A percentile compares a stretch with the other conserved stretches of the same genome.
phyloP scores from a whole-genome alignment of 2,329 filamentous ascomycete species.

The Fusarium pseudocircinatum region DNA sequence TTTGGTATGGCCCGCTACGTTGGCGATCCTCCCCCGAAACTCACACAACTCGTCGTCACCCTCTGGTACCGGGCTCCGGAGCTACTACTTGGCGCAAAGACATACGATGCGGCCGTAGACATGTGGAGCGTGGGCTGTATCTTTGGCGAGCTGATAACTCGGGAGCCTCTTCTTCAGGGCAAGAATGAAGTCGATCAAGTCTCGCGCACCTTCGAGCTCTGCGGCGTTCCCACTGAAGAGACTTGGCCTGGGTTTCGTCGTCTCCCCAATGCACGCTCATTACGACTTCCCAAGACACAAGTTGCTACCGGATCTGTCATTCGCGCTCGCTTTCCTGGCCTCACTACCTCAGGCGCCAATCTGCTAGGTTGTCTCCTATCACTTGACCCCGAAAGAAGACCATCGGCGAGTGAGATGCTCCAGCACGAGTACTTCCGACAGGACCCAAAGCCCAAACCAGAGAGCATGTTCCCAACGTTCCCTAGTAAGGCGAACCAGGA shows the following conservation, averaged over 20 bases:
- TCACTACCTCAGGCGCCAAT: slow-evolving; percentile 77
- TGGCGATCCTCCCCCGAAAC: slow-evolving; percentile 77
- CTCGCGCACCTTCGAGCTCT: slow-evolving; percentile 86
- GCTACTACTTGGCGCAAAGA: slow-evolving; percentile 80
- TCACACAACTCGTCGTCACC: slow-evolving; percentile 94
- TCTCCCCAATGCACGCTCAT: slow-evolving; percentile 83
- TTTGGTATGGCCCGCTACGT: slow-evolving; percentile 97
- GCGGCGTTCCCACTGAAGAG: slow-evolving; percentile 84
- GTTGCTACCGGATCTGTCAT: slow-evolving; percentile 63
- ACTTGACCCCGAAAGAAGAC: slow-evolving; percentile 77
- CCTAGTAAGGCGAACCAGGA: slow-evolving; percentile 95
- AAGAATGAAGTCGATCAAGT: slow-evolving; percentile 94
- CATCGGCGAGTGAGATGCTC: slow-evolving; percentile 77
- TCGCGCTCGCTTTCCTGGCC: slow-evolving; percentile 80
- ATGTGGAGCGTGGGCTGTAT: slow-evolving; percentile 98
- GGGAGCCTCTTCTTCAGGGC: slow-evolving; percentile 85
- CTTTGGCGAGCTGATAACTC: slow-evolving; percentile 88
- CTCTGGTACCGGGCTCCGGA: slow-evolving; percentile 97
- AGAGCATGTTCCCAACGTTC: slow-evolving; percentile 96
- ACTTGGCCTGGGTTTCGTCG: slow-evolving; percentile 88
- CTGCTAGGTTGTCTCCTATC: slow-evolving; percentile 77
- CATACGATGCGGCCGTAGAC: slow-evolving; percentile 82
- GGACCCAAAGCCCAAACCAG: slow-evolving; percentile 88
- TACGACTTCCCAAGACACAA: slow-evolving; percentile 71
- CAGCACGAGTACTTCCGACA: slow-evolving; percentile 87